Percentiles rank a stretch among this genome's conserved stretches.
These are phyloP conservation scores for Lepraria neglecta DNA, from an alignment of 495 filamentous ascomycete species.

Conservation along the genomic window DNA sequence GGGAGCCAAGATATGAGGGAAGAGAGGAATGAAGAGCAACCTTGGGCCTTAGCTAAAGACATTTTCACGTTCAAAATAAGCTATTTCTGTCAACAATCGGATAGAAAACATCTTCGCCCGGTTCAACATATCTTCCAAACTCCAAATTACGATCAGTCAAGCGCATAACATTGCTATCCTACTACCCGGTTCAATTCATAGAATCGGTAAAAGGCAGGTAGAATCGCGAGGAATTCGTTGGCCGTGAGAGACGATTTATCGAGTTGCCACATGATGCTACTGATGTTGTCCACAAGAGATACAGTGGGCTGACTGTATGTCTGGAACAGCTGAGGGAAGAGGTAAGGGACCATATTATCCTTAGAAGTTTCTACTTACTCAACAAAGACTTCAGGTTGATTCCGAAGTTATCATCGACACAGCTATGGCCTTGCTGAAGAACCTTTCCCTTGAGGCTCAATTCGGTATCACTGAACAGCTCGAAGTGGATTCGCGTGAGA, in stretches of 20 bases:
- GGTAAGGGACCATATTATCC: not conserved
- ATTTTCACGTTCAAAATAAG: slow-evolving; percentile 19
- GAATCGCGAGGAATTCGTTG: not conserved
- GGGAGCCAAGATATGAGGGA: not conserved
- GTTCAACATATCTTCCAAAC: slow-evolving; percentile 18
- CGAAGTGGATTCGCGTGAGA: not conserved
- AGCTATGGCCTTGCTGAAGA: not conserved
- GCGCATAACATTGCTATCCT: not conserved
- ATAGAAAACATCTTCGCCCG: slow-evolving; percentile 29
- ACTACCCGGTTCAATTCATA: not conserved
- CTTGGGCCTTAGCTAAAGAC: too few relatives aligned
- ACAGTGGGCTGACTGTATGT: not conserved
- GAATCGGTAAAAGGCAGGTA: not conserved
- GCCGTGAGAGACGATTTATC: not conserved
- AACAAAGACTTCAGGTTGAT: not conserved
- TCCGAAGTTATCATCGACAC: slow-evolving; percentile 1
- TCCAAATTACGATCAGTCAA: not conserved
- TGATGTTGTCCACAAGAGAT: not conserved
- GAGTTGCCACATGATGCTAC: not conserved
- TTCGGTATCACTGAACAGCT: not conserved
- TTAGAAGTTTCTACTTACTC: not conserved
- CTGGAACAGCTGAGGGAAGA: not conserved
- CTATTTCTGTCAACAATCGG: slow-evolving; percentile 37
- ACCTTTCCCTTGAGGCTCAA: not conserved
- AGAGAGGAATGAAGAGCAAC: not conserved